Evolutionary conservation across 345 rosid species (phyloP).

Genomic region (Carallia pectinifolia): DNA sequence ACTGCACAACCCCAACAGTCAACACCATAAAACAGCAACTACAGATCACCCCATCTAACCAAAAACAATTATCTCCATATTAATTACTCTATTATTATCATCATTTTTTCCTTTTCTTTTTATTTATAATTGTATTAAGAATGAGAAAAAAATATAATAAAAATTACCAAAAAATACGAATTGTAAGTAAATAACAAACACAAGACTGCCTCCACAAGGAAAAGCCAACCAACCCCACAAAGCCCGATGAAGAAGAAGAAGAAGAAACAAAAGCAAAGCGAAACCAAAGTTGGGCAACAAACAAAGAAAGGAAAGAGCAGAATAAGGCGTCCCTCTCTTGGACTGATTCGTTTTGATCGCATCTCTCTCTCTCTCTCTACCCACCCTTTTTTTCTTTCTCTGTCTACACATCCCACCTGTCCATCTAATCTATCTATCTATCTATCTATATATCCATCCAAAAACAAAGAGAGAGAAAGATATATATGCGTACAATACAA

Average conservation of each 20-base stretch:
- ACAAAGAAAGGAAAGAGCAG: conserved; percentile 20
- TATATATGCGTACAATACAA: no score
- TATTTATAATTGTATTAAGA: no score
- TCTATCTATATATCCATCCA: background rate
- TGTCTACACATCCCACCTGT: background rate
- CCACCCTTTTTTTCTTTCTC: background rate
- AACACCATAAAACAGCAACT: no score
- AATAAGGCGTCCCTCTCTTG: conserved; percentile 19
- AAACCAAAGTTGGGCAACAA: background rate
- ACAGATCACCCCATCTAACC: no score
- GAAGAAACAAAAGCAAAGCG: background rate
- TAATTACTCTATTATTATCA: no score
- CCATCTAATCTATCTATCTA: no score
- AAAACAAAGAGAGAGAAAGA: no score
- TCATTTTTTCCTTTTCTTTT: no score
- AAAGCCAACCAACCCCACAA: conserved; percentile 29
- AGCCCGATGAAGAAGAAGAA: conserved; percentile 4
- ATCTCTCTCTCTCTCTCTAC: conserved; percentile 13
- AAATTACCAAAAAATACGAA: no score
- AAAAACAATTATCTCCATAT: no score
- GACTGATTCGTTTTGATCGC: conserved; percentile 21
- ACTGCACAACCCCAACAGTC: no score
- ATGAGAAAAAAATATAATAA: no score
- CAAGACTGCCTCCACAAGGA: conserved; percentile 5
- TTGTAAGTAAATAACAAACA: background rate